Percentiles rank a stretch among this genome's conserved stretches.
These are phyloP conservation scores for Eucalyptus shirleyi DNA, from an alignment of 345 rosid species.

Conservation along the genomic window DNA sequence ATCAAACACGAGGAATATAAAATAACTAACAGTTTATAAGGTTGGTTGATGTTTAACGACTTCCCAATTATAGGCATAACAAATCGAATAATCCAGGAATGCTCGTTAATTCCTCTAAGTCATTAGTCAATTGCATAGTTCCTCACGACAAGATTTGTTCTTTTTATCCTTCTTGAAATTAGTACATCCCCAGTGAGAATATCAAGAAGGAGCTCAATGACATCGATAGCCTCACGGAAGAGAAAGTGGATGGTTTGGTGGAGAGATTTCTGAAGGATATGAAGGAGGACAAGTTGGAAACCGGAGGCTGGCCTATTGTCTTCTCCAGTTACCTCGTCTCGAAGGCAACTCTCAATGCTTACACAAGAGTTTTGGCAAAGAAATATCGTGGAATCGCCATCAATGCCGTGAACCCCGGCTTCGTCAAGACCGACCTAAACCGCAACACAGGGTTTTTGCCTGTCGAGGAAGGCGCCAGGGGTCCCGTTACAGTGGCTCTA, in stretches of 20 bases:
- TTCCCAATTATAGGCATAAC: not conserved
- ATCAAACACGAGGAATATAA: not conserved
- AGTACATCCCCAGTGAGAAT: not conserved
- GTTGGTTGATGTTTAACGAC: not conserved
- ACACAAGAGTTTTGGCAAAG: not conserved
- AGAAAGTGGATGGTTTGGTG: conserved; percentile 5
- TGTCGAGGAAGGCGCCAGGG: not conserved
- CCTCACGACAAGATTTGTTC: no score
- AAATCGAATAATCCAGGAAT: not conserved
- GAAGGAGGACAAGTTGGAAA: not conserved
- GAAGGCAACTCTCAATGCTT: not conserved
- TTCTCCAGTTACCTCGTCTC: not conserved
- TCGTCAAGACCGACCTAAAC: not conserved
- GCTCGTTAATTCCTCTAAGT: not conserved
- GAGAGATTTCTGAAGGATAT: not conserved
- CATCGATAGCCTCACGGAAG: not conserved
- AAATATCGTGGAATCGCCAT: not conserved
- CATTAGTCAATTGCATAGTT: no score
- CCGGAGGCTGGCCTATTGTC: not conserved
- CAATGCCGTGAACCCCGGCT: not conserved
- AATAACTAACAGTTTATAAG: not conserved
- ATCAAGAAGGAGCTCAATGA: not conserved
- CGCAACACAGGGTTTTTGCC: not conserved
- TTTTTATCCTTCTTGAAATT: no score
- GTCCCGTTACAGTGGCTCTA: not conserved